These are phyloP conservation scores for Parathielavia appendiculata DNA, from an alignment of 495 filamentous ascomycete genomes.

Conservation along the genomic window DNA sequence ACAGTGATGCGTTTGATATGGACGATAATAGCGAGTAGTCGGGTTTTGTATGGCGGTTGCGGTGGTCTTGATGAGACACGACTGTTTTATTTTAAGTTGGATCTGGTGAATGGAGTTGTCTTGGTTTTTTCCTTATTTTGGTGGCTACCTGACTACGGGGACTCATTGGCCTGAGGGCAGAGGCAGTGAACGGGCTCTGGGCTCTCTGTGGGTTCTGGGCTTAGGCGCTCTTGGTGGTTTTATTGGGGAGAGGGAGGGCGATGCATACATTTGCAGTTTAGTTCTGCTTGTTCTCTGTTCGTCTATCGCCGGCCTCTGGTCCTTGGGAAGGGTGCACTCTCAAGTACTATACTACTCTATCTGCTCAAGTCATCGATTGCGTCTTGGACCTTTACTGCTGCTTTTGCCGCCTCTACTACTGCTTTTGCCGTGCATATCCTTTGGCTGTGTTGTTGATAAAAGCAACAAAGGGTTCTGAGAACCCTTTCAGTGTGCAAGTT, in stretches of 20 bases:
- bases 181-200: no score
- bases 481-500: no score
- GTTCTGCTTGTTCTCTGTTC: not conserved
- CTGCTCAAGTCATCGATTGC: not conserved
- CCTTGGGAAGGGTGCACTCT: not conserved
- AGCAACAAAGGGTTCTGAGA: no score
- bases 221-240: not conserved
- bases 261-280: not conserved
- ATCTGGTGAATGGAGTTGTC: not conserved
- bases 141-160: no score
- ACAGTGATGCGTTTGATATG: conserved; percentile 26
- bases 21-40: conserved; percentile 23
- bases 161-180: no score
- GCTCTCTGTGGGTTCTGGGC: no score
- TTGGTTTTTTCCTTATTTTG: no score
- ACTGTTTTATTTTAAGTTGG: no score
- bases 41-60: not conserved
- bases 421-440: no score
- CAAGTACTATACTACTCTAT: not conserved
- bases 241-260: not conserved
- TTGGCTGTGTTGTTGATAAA: no score
- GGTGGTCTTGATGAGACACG: no score
- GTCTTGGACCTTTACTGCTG: not conserved
- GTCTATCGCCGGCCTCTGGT: not conserved
- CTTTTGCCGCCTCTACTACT: no score